Evolutionary conservation across 495 filamentous ascomycete species (phyloP), one percentile per base, ranked within the genome.

Genomic region (Hypomontagnella submonticulosa): DNA sequence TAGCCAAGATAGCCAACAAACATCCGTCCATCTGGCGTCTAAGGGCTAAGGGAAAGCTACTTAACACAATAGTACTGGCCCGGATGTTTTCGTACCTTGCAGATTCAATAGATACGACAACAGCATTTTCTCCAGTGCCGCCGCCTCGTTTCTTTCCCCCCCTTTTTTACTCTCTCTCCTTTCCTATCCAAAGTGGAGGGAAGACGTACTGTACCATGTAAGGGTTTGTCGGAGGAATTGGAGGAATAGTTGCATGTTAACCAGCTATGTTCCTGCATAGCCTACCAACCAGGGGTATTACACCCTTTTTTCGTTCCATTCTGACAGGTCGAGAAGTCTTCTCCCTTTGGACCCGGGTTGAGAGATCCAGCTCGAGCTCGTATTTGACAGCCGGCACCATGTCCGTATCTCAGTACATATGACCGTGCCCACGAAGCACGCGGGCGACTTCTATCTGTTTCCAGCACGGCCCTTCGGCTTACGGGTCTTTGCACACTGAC

Each of bases 331-430:
- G n/a, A 50, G 33, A 52, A 46, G 18, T 49, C 55, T 36, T 49
- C 30, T 63, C 43, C 61, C 41, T 34, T 61, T 51, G 32, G 51
- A 61, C 44, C 68, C 55, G 40, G 54, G 49, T 56, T 62, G 57
- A 48, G 41, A 55, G 58, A 40, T 30, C 61, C 37, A 60, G 57
- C 63, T 73, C 71, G 68, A 60, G 57, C 63, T 73, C 71, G 71
- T 73, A 73, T 73, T 71, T 46, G 56, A 57, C 12, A 46, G 33
- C 60, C 58, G 43, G 56, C 47, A 54, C 56, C 50, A 63, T 48
- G 48, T 58, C 50, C 55, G 41, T 50, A 65, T 33, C 52, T 46
- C 47, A 48, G 53, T 59, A 61, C 57, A 51, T 51, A 51, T 46
- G 34, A 47, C 50, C 53, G 49, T 38, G 53, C 61, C 32, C 40